Evolutionary conservation across 345 rosid genomes (phyloP), one percentile per base, ranked within the genome.

Genomic region (Pseudoturritis turrita): DNA sequence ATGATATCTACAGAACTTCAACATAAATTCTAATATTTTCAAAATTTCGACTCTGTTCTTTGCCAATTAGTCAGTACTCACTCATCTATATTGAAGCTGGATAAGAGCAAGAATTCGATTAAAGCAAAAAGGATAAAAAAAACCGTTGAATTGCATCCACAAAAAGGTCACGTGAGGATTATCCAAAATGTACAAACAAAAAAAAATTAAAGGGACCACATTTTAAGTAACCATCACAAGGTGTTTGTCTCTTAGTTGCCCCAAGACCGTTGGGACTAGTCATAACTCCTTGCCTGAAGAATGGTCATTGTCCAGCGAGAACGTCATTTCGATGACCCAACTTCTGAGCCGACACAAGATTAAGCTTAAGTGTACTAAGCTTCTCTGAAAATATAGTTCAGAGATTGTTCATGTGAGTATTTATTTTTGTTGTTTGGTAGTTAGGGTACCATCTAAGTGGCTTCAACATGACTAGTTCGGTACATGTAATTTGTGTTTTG

Each of bases 291-390:
- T 64, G 57, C 57, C 57, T 72, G 47, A 44, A 63, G 28, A 72
- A 54, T 33, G 14, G 71, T 63, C 71, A 54, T 21, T 74, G 47
- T 74, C 53, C 22, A 40, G 29, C 43, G 73, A 58, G 54, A 58
- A 66, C 73, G 54, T 66, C 78, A 50, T 29, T 58, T 50, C 54
- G 50, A 12, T 19, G 66, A 57, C 44, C 54, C 66, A 65, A 71
- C 14, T 70, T 62, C 9, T 71, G 44, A 62, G 67, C 78, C 73
- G 68, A 74, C 78, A 66, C 62, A 49, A 66, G 73, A 74, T 67
- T 59, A 67, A 33, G 9, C 37, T 33, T 7, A 33, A 8, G 37
- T 33, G 37, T 8, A 8, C 11, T 33, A 33, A 33, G 11, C 37
- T 33, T 33, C 11, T 51, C 62, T 59, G n/a, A 60, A 49, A 51